Percentiles rank a stretch among this genome's conserved stretches.
These are phyloP conservation scores for Plasmopara muralis DNA, from an alignment of 352 stramenopile species.

Conservation along the genomic window DNA sequence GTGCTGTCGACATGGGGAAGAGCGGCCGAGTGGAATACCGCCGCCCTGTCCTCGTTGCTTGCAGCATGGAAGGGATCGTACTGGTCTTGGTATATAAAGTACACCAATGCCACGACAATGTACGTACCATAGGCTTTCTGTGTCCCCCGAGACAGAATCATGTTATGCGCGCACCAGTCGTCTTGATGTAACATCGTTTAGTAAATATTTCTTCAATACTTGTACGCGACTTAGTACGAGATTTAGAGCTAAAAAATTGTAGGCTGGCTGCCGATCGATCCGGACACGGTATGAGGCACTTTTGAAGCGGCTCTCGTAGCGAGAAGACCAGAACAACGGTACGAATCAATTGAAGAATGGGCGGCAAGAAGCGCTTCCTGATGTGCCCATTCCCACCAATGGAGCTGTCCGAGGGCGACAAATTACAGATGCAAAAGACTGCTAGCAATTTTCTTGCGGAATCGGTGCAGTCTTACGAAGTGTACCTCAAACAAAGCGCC, in stretches of 20 bases:
- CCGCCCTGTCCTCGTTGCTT: not conserved
- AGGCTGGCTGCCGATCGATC: not conserved
- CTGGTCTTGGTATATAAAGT: not conserved
- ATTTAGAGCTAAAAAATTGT: no score
- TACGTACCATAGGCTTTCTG: not conserved
- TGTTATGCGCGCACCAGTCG: not conserved
- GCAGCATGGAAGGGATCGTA: not conserved
- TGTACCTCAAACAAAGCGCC: conserved; percentile 16
- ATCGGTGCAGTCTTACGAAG: conserved; percentile 23
- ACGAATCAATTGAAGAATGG: conserved; percentile 8
- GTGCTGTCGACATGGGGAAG: not conserved
- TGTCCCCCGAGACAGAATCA: not conserved
- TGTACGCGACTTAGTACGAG: no score
- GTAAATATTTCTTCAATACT: not conserved
- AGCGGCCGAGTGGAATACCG: not conserved
- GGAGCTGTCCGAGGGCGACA: conserved; percentile 24
- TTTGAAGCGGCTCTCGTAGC: not conserved
- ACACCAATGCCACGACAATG: not conserved
- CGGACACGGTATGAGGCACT: not conserved
- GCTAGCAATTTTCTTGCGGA: conserved; percentile 19
- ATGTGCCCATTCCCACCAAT: conserved; percentile 34
- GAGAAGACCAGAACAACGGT: not conserved
- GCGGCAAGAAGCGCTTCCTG: conserved; percentile 22
- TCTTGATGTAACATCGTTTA: not conserved
- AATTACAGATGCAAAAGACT: conserved; percentile 29